A percentile compares a stretch with the other conserved stretches of the same genome.
Evolutionary conservation across 1,139 yeast species (phyloP).

Genomic region (Scheffersomyces titani): DNA sequence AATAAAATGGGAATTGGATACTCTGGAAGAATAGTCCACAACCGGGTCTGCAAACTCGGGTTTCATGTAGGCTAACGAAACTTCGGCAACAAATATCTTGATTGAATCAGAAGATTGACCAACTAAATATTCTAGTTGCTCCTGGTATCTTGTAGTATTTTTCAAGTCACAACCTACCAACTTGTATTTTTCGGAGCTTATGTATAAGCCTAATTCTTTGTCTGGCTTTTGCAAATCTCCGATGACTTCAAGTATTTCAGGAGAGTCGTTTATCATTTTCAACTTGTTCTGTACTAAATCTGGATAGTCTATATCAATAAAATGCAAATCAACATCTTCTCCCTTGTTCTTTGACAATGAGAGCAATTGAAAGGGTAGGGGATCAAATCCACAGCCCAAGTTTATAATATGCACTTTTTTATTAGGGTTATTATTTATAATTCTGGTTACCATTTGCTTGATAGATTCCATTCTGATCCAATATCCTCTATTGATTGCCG

Average conservation of each 20-base stretch:
- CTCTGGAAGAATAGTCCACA: constrained; percentile 45
- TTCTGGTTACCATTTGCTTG: constrained; percentile 49
- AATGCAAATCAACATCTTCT: constrained; percentile 34
- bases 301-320: constrained; percentile 77
- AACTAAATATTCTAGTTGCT: constrained; percentile 30
- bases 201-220: constrained; percentile 22
- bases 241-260: constrained; percentile 49
- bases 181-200: constrained; percentile 51
- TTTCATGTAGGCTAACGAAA: constrained; percentile 79
- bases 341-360: constrained; percentile 17
- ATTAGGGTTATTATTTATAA: constrained; percentile 28
- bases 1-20: constrained; percentile 60
- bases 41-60: constrained; percentile 68
- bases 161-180: constrained; percentile 76
- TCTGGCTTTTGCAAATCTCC: constrained; percentile 27
- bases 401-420: constrained; percentile 52
- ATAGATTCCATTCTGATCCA: constrained; percentile 82
- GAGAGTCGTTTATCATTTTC: constrained; percentile 48
- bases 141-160: constrained; percentile 41
- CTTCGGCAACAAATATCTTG: constrained; percentile 76
- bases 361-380: constrained; percentile 69
- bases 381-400: constrained; percentile 83
- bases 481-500: constrained; percentile 81
- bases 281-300: constrained; percentile 60
- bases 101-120: constrained; percentile 27